Evolutionary conservation across 1,284 basidiomycete genomes (phyloP).

Genomic region (Rhodofomes roseus): DNA sequence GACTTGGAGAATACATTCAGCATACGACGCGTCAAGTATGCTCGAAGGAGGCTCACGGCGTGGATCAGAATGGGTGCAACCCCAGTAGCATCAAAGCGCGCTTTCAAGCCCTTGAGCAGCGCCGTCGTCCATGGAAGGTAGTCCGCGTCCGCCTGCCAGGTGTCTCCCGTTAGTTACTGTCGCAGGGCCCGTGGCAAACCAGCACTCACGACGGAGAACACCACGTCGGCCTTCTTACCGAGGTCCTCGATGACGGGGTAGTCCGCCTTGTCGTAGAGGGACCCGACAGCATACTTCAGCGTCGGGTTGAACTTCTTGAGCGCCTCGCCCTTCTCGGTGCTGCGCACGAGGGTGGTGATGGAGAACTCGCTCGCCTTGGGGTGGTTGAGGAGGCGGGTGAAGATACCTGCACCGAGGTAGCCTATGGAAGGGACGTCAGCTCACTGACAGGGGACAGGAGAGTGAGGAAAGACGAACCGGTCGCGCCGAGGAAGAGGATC

Average conservation of each 20-base stretch:
- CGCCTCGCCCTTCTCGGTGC: constrained; percentile 33
- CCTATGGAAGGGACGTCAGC: no score
- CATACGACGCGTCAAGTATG: not conserved
- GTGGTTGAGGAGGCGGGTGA: constrained; percentile 40
- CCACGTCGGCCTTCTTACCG: constrained; percentile 42
- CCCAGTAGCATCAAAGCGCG: constrained; percentile 33
- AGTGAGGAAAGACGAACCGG: no score
- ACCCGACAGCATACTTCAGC: constrained; percentile 24
- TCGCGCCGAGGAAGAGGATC: no score
- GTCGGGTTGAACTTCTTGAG: constrained; percentile 30
- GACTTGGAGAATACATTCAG: not conserved
- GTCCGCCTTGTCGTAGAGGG: constrained; percentile 29
- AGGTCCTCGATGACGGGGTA: constrained; percentile 31
- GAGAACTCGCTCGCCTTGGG: constrained; percentile 35
- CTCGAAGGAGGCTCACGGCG: constrained; percentile 32
- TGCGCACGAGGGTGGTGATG: constrained; percentile 40
- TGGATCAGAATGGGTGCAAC: constrained; percentile 44
- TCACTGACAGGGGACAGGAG: no score
- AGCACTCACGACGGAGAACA: constrained; percentile 39
- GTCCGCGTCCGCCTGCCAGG: constrained; percentile 1
- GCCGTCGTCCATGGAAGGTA: constrained; percentile 30
- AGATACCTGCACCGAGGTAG: constrained; percentile 51
- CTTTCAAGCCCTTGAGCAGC: constrained; percentile 41
- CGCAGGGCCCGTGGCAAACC: no score
- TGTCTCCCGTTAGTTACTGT: not conserved